Conservation (phyloP, 2,329 filamentous ascomycete genomes). For the Tolypocladium tundrense region DNA sequence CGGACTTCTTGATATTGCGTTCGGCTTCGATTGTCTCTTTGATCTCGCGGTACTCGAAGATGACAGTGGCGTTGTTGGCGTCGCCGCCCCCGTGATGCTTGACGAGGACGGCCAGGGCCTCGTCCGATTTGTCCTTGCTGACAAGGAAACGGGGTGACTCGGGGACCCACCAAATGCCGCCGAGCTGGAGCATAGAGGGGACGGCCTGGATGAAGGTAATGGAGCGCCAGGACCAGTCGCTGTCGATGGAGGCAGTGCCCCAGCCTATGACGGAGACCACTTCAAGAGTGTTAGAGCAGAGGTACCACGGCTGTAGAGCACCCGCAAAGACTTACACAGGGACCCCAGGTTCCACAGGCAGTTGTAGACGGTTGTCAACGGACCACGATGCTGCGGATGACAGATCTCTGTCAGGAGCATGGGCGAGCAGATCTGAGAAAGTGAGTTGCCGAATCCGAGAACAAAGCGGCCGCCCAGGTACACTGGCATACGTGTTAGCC, state of each 20-base stretch:
- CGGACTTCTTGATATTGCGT: constrained; percentile 33
- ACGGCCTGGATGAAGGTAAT: constrained; percentile 55
- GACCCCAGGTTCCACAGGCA: constrained; percentile 55
- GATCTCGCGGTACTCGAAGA: constrained; percentile 59
- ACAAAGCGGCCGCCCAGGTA: constrained; percentile 27
- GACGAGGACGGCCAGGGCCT: constrained; percentile 50
- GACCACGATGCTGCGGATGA: constrained; percentile 58
- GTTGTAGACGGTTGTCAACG: constrained; percentile 57
- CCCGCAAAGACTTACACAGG: constrained; percentile 16
- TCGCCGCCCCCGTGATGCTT: constrained; percentile 56
- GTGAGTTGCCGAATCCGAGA: constrained; percentile 56
- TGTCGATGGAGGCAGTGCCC: constrained; percentile 46
- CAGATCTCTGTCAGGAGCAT: constrained; percentile 56
- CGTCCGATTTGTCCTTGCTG: constrained; percentile 50
- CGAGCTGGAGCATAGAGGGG: constrained; percentile 50
- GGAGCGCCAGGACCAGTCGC: constrained; percentile 57
- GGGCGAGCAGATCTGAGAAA: constrained; percentile 54
- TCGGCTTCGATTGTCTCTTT: constrained; percentile 52
- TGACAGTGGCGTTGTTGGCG: constrained; percentile 46
- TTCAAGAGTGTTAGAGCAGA: constrained; percentile 1
- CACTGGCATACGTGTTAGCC: constrained; percentile 11
- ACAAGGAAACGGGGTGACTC: constrained; percentile 59
- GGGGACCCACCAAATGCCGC: constrained; percentile 58
- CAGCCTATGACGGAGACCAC: constrained; percentile 53
- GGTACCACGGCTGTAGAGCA: rapidly evolving